These are phyloP conservation scores for Malus hybrid DNA, from an alignment of 331 rosid genomes.

Conservation along the genomic window DNA sequence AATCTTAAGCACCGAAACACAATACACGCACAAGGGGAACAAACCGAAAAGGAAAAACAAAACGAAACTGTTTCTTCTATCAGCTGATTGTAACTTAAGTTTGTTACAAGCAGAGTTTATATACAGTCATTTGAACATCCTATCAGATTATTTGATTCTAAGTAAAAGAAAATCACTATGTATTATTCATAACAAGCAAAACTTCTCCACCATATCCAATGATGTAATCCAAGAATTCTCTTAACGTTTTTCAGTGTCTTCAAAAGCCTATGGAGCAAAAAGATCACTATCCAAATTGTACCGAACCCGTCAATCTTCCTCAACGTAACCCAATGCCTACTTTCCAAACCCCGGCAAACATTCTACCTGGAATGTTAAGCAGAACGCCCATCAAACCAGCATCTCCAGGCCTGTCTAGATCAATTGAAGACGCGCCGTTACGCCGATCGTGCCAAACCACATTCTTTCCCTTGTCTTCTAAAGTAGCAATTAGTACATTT, in stretches of 20 bases:
- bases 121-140: not conserved
- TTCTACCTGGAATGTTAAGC: slow-evolving; percentile 53
- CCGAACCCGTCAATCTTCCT: slow-evolving; percentile 66
- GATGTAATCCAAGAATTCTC: slow-evolving; percentile 52
- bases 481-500: slow-evolving; percentile 72
- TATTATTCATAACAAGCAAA: slow-evolving; percentile 67
- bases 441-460: slow-evolving; percentile 93
- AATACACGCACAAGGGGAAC: not conserved
- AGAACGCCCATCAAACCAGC: slow-evolving; percentile 70
- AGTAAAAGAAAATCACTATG: slow-evolving; percentile 9
- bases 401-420: slow-evolving; percentile 53
- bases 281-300: slow-evolving; percentile 89
- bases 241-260: slow-evolving; percentile 32
- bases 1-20: not conserved
- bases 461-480: slow-evolving; percentile 65
- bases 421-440: slow-evolving; percentile 54
- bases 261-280: slow-evolving; percentile 46
- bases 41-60: not conserved
- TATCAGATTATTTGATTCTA: not conserved
- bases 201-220: slow-evolving; percentile 61
- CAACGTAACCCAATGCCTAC: slow-evolving; percentile 81
- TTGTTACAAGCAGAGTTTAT: slow-evolving; percentile 7
- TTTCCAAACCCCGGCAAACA: slow-evolving; percentile 72
- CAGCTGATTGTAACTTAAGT: not conserved
- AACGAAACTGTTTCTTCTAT: slow-evolving; percentile 2